Conservation (phyloP, 768 basidiomycete genomes). For the Cyclocybe cylindracea region DNA sequence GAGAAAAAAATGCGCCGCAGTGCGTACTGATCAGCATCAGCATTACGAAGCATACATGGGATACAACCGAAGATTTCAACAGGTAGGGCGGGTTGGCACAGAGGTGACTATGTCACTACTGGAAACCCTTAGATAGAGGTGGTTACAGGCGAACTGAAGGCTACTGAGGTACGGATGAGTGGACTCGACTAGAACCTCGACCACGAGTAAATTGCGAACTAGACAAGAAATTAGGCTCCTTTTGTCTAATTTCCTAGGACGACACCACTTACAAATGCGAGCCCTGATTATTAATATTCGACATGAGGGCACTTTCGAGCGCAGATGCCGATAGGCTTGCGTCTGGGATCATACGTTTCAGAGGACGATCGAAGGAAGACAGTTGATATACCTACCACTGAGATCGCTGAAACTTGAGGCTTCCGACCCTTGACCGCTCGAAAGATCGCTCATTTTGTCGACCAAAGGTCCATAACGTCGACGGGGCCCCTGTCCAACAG, state of each 20-base stretch:
- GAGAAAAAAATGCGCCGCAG: no score
- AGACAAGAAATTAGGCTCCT: background rate
- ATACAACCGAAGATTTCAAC: no score
- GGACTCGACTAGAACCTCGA: constrained; percentile 31
- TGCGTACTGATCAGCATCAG: no score
- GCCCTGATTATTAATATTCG: constrained; percentile 66
- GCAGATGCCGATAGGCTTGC: constrained; percentile 78
- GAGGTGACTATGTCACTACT: no score
- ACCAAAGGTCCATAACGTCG: constrained; percentile 46
- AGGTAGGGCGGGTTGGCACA: background rate
- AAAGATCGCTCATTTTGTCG: constrained; percentile 51
- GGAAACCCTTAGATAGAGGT: no score
- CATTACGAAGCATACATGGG: no score
- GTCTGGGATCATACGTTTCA: constrained; percentile 39
- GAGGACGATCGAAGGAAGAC: background rate
- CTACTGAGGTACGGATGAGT: constrained; percentile 22
- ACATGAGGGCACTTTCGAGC: constrained; percentile 77
- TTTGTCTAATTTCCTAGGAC: background rate
- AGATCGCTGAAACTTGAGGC: constrained; percentile 86
- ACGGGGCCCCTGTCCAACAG: constrained; percentile 50
- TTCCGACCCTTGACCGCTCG: constrained; percentile 68
- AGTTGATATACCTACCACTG: constrained; percentile 56
- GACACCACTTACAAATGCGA: constrained; percentile 65
- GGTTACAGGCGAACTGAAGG: no score
- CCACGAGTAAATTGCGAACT: constrained; percentile 42